These are phyloP conservation scores for Fraxinus xanthoxyloides DNA, from an alignment of 305 asterid genomes.

Conservation along the genomic window DNA sequence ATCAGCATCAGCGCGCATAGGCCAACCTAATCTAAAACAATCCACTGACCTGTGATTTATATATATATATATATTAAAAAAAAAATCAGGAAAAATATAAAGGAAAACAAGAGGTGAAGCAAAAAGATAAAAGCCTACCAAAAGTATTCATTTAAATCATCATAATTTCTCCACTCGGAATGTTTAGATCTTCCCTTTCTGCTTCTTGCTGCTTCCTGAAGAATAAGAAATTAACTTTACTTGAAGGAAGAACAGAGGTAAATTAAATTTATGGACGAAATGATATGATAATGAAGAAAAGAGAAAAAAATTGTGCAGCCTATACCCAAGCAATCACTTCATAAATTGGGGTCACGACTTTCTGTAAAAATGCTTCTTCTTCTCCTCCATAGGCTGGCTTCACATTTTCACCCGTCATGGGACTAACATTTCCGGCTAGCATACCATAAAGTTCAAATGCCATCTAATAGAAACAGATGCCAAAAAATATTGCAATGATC, in stretches of 20 bases:
- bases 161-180: constrained; percentile 99
- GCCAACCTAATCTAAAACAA: constrained; percentile 98
- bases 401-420: constrained; percentile 95
- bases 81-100: constrained; percentile 9
- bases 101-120: constrained; percentile 5
- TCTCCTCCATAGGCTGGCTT: constrained; percentile 99
- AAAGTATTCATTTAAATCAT: constrained; percentile 93
- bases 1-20: constrained; percentile 99
- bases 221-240: constrained; percentile 15
- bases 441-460: constrained; percentile 97
- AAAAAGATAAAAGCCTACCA: constrained; percentile 48
- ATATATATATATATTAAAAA: not conserved
- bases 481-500: not conserved
- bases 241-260: constrained; percentile 6
- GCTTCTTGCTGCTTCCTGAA: constrained; percentile 94
- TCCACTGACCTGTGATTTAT: constrained; percentile 75
- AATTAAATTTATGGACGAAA: not conserved
- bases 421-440: constrained; percentile 99
- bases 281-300: not conserved
- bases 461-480: constrained; percentile 52
- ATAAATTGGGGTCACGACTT: constrained; percentile 94
- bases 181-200: constrained; percentile 80
- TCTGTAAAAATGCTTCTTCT: constrained; percentile 84
- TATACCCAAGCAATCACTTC: constrained; percentile 87
- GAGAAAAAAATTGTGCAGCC: not conserved